Base-by-base conservation (phyloP, 257 asterid genomes). In the Primulina eburnea region DNA sequence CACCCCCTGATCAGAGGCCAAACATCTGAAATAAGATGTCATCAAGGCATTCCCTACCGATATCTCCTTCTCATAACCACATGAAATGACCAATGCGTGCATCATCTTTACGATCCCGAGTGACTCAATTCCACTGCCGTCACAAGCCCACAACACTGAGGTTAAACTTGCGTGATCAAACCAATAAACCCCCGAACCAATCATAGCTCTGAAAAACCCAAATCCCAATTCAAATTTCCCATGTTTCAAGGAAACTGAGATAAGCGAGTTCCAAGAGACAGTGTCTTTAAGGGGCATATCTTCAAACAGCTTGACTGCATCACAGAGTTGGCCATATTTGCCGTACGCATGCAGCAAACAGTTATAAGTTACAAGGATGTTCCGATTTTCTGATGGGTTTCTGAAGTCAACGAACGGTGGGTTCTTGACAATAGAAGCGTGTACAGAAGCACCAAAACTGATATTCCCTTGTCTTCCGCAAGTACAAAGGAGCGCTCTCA, bases 231-330 rank as follows among this genome's bases (percentile, higher is more conserved):
- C 32, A 50, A 83, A 70, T 9, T 78, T 34, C 70, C 87, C 85
- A 8, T 52, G 76, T 71, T 58, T 86, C 72, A 89, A 47, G 72
- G 86, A 85, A 65, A 95, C 97, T 17, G 96, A 89, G 71, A 91
- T 77, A 33, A 93, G 82, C 0, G 99, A 82, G 80, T 93, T 93
- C 96, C 99, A 89, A 0, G 97, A 85, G 18, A 90, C 84, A 7
- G 88, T 82, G 68, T 90, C 97, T 75, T 70, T 90, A 0, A 70
- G 57, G 37, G 87, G 92, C 94, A 89, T 86, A 56, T 76, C 86
- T 59, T 91, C 96, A 77, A 93, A 90, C 92, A 90, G 55, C 71
- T 87, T 80, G 6, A 74, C 76, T 32, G 96, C 97, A 64, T 76
- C 76, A 0, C 24, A 0, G 16, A 87, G 62, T 1, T 68, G 64